Evolutionary conservation across 228 moss, liverwort and hornwort species (phyloP).

Genomic region (Sphagnum magellanicum): DNA sequence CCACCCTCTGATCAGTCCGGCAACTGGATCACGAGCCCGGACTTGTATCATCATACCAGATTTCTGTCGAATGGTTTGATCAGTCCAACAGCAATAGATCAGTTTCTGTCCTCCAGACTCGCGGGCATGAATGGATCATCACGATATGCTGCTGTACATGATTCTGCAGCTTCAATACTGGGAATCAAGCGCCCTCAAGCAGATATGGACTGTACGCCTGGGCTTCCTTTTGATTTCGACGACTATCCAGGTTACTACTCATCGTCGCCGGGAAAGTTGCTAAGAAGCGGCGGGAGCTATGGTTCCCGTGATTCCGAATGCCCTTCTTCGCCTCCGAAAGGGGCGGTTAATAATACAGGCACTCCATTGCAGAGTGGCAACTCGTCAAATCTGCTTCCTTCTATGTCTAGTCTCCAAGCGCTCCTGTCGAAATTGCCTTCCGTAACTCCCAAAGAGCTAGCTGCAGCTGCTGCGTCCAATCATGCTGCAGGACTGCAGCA

Average conservation of each 20-base stretch:
- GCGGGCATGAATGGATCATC: not conserved
- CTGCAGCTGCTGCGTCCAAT: not conserved
- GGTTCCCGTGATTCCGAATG: constrained; percentile 20
- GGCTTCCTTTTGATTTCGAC: not conserved
- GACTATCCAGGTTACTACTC: not conserved
- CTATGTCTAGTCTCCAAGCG: constrained; percentile 45
- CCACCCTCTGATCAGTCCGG: constrained; percentile 3
- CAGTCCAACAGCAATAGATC: constrained; percentile 16
- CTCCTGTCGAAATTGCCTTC: constrained; percentile 42
- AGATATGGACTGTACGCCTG: constrained; percentile 4
- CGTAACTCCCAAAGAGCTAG: constrained; percentile 16
- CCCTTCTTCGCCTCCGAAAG: constrained; percentile 25
- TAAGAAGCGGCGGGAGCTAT: not conserved
- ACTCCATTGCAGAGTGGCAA: constrained; percentile 7
- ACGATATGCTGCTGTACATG: not conserved
- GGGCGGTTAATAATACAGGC: constrained; percentile 25
- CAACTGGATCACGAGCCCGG: not conserved
- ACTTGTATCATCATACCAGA: not conserved
- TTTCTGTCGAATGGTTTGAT: constrained; percentile 1
- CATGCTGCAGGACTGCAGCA: not conserved
- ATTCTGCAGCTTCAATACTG: constrained; percentile 3
- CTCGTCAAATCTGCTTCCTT: constrained; percentile 20
- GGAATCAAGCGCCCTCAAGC: constrained; percentile 29
- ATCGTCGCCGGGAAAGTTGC: not conserved
- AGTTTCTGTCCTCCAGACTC: constrained; percentile 7